Base-by-base conservation (phyloP, 164 flowering plant genomes). In the Annona squamosa region DNA sequence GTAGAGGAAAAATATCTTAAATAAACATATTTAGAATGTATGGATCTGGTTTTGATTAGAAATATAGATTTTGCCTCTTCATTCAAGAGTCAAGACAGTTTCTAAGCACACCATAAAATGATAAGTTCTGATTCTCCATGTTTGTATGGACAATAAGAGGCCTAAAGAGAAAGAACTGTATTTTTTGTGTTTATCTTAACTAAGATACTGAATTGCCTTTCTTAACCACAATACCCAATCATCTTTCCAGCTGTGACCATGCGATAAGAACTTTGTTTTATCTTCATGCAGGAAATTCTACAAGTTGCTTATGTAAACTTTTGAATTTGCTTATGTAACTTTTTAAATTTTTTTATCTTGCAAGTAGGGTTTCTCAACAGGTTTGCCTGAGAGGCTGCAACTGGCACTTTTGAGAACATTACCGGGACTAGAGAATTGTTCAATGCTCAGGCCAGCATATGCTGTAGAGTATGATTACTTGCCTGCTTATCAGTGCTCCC, bases 381-480 rank as follows among this genome's bases (percentile, higher is more conserved):
- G 99, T 71, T 85, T 94, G 79, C 99, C 99, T 63, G 99, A 94
- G 85, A 85, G 87, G 75, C 83, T 94, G 56, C 99, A 94, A 80
- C 79, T 94, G 67, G 94, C 99, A 59, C 90, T 94, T 72, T 77
- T 94, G 82, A 85, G 97, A 81, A 89, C 94, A 67, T 85, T 94
- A 78, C 97, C 99, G 76, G 97, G 97, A 67, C 97, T 94, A 74
- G 99, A 94, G 77, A 92, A 89, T 64, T 94, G 99, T 81, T 85
- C 95, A 75, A 94, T 94, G 96, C 83, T 94, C 77, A 88, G 99
- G 81, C 99, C 99, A 82, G 99, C 99, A 73, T 94, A 94, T 87
- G 99, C 97, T 75, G 99, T 94, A 37, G 97, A 94, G 80, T 94
- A 94, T 77, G 99, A 94, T 84, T 94, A 65, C 82, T 84, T 94